These are phyloP conservation scores for Pythium biforme DNA, from an alignment of 352 stramenopile species.

Conservation along the genomic window DNA sequence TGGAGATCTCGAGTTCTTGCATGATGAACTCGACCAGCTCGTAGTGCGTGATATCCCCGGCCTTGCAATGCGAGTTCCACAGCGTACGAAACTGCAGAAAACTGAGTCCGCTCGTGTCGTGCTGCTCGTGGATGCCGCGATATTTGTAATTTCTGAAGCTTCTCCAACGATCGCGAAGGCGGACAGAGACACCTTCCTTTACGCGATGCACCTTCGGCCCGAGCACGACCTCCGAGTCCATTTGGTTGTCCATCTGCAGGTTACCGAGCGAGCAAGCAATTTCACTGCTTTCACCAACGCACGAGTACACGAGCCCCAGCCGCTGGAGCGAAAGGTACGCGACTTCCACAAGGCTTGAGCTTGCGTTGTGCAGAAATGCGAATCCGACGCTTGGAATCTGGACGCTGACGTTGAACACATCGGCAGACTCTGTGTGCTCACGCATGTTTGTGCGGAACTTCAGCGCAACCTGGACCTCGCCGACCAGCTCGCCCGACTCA, in stretches of 20 bases:
- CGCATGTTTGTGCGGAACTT: constrained; percentile 74
- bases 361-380: constrained; percentile 84
- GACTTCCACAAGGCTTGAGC: constrained; percentile 83
- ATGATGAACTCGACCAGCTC: constrained; percentile 85
- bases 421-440: constrained; percentile 48
- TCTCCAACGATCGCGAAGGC: constrained; percentile 77
- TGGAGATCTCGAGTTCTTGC: constrained; percentile 88
- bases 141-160: constrained; percentile 86
- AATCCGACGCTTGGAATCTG: constrained; percentile 80
- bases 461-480: constrained; percentile 77
- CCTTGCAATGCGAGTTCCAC: constrained; percentile 78
- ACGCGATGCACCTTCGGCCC: constrained; percentile 79
- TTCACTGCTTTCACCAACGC: constrained; percentile 76
- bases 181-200: constrained; percentile 85
- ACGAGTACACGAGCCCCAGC: constrained; percentile 72
- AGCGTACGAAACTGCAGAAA: constrained; percentile 87
- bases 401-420: constrained; percentile 76
- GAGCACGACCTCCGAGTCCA: constrained; percentile 83
- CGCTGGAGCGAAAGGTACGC: constrained; percentile 84
- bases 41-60: constrained; percentile 81
- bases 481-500: constrained; percentile 69
- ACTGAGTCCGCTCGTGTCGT: constrained; percentile 65
- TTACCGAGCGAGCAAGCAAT: constrained; percentile 82
- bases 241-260: constrained; percentile 90
- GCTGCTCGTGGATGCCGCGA: constrained; percentile 74